phyloP scores from a whole-genome alignment of 805 yeast species.

The Suhomyces xylopsoci region DNA sequence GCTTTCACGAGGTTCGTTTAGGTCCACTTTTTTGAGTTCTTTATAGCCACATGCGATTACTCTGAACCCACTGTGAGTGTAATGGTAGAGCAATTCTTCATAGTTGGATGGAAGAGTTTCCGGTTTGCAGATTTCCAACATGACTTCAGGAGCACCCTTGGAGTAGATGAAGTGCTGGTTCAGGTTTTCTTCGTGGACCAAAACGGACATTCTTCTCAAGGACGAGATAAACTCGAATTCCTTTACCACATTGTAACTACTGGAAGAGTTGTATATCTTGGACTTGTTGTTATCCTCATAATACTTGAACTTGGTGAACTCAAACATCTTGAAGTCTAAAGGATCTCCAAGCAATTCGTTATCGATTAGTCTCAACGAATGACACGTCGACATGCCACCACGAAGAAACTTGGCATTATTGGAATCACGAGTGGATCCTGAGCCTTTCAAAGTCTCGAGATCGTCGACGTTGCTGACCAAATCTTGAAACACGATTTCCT shows the following conservation, averaged over 20 bases:
- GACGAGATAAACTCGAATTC: conserved; percentile 83
- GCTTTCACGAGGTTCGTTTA: conserved; percentile 46
- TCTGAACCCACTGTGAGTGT: conserved; percentile 91
- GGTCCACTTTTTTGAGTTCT: conserved; percentile 20
- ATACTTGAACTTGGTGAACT: conserved; percentile 75
- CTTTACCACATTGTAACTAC: conserved; percentile 30
- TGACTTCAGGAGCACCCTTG: conserved; percentile 97
- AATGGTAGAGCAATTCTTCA: conserved; percentile 69
- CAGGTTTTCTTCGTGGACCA: conserved; percentile 26
- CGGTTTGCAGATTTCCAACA: conserved; percentile 70
- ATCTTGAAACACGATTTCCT: conserved; percentile 35
- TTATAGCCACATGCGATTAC: conserved; percentile 92
- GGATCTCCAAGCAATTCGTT: conserved; percentile 90
- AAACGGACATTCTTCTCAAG: conserved; percentile 86
- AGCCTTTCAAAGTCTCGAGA: background rate
- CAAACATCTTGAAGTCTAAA: conserved; percentile 88
- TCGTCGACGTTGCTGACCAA: conserved; percentile 14
- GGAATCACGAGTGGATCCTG: conserved; percentile 2
- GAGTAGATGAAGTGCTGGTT: conserved; percentile 43
- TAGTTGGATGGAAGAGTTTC: conserved; percentile 72
- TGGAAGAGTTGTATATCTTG: conserved; percentile 3
- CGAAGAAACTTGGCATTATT: conserved; percentile 32
- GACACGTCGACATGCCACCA: conserved; percentile 70
- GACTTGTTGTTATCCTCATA: conserved; percentile 55
- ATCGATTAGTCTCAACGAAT: conserved; percentile 78